phyloP scores from a whole-genome alignment of 2,329 filamentous ascomycete species.

The Zarea fungicola region DNA sequence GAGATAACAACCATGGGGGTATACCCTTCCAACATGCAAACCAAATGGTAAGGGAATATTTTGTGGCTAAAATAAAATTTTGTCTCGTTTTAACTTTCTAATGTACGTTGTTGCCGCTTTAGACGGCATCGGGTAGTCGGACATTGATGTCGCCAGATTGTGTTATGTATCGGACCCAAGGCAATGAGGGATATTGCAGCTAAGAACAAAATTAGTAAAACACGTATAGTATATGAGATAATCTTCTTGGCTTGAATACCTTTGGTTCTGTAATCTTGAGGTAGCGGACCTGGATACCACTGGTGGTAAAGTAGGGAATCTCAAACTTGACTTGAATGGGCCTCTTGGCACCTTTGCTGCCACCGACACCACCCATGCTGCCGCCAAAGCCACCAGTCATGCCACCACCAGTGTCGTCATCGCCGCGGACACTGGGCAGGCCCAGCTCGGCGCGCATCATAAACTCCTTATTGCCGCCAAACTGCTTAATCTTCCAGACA shows the following conservation, averaged over 20 bases:
- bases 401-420: conserved; percentile 90
- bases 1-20: not conserved
- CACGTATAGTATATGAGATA: not conserved
- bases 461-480: conserved; percentile 97
- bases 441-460: conserved; percentile 96
- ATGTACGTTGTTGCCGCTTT: conserved; percentile 24
- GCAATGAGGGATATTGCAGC: conserved; percentile 96
- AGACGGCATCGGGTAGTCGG: conserved; percentile 83
- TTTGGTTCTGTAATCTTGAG: conserved; percentile 99
- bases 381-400: conserved; percentile 98
- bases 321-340: conserved; percentile 99
- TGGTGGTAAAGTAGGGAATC: conserved; percentile 99
- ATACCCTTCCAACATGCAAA: too few relatives aligned
- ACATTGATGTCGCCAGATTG: conserved; percentile 97
- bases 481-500: conserved; percentile 99
- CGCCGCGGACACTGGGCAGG: conserved; percentile 86
- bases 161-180: conserved; percentile 98
- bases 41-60: too few relatives aligned
- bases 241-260: conserved; percentile 47
- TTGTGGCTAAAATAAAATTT: too few relatives aligned
- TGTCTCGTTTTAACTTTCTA: not conserved
- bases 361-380: conserved; percentile 85
- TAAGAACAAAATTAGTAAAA: conserved; percentile 31
- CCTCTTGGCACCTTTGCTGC: conserved; percentile 80
- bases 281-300: conserved; percentile 96